These are phyloP conservation scores for Penicillium occitanis DNA, from an alignment of 2,329 filamentous ascomycete genomes.

Conservation along the genomic window DNA sequence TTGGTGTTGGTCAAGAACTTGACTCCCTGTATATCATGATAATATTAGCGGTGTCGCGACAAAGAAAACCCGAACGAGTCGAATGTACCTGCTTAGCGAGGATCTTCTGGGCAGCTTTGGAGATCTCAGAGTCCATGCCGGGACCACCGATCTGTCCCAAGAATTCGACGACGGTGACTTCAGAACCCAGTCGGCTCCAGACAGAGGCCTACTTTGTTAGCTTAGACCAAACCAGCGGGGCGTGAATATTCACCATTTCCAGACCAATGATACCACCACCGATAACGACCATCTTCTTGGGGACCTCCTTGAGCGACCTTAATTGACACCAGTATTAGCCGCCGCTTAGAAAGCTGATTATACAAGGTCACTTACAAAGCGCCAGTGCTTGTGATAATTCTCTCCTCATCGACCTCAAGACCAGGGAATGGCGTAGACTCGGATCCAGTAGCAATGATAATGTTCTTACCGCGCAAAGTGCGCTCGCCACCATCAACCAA, in stretches of 20 bases:
- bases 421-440: conserved; percentile 97
- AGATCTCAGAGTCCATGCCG: conserved; percentile 92
- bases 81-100: conserved; percentile 71
- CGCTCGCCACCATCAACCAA: conserved; percentile 90
- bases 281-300: conserved; percentile 95
- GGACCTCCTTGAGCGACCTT: conserved; percentile 74
- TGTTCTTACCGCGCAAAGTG: conserved; percentile 87
- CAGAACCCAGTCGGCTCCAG: conserved; percentile 88
- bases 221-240: neutral
- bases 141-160: conserved; percentile 94
- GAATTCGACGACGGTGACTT: conserved; percentile 98
- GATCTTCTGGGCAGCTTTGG: conserved; percentile 89
- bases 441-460: conserved; percentile 93
- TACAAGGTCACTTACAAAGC: conserved; percentile 57
- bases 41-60: neutral
- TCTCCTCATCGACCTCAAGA: conserved; percentile 94
- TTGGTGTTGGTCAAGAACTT: conserved; percentile 99
- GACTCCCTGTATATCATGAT: conserved; percentile 59
- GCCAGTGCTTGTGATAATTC: conserved; percentile 93
- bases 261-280: conserved; percentile 98
- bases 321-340: neutral
- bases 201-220: conserved; percentile 65
- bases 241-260: conserved; percentile 70
- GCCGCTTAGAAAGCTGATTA: no score
- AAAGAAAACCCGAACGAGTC: neutral